Evolutionary conservation across 2,329 filamentous ascomycete species (phyloP).

Genomic region (Parascedosporium putredinis): DNA sequence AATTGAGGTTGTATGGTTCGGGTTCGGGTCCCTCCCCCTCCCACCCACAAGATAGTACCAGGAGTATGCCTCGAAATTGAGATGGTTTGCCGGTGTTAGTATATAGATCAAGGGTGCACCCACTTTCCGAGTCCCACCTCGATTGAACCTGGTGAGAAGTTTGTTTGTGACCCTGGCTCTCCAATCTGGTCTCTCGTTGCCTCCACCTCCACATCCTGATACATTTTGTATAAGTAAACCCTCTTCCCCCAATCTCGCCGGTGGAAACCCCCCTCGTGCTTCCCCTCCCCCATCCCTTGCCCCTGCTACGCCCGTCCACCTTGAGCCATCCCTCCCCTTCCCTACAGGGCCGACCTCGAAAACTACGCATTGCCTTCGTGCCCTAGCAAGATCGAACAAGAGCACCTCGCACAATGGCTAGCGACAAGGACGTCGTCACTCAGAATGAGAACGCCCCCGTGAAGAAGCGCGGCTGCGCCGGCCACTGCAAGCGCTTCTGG

Average conservation of each 20-base stretch:
- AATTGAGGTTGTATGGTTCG: no score
- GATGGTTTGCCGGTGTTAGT: background rate
- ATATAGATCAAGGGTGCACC: background rate
- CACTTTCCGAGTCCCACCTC: background rate
- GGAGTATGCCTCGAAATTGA: no score
- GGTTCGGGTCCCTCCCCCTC: no score
- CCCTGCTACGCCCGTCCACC: no score
- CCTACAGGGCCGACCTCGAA: background rate
- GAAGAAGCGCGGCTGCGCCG: conserved; percentile 29
- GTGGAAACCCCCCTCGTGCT: background rate
- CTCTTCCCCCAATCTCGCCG: background rate
- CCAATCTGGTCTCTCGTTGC: background rate
- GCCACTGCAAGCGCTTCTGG: conserved; percentile 48
- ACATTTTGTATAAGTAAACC: background rate
- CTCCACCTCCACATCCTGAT: no score
- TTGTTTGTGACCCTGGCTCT: background rate
- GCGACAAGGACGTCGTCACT: conserved; percentile 23
- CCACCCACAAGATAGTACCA: no score
- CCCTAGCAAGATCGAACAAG: background rate
- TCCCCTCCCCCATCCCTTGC: background rate
- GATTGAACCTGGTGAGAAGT: background rate
- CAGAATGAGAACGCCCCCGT: conserved; percentile 24
- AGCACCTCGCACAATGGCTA: conserved; percentile 20
- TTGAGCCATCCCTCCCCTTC: background rate
- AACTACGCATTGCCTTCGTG: background rate